A percentile compares a stretch with the other conserved stretches of the same genome.
phyloP scores from a whole-genome alignment of 768 basidiomycete species.

The Pleurotus pulmonarius region DNA sequence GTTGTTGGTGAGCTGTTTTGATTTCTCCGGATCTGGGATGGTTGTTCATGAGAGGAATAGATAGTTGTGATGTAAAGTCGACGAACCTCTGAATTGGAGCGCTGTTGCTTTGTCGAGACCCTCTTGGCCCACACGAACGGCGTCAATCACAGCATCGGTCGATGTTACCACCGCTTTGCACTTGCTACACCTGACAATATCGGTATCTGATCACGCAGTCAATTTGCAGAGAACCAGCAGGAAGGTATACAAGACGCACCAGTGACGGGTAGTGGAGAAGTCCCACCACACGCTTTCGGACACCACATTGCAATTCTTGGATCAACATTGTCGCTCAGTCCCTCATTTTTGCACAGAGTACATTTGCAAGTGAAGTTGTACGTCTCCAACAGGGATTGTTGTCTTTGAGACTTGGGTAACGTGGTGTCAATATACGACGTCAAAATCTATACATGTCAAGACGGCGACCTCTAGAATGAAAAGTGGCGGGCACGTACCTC shows the following conservation, averaged over 20 bases:
- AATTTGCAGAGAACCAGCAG: not conserved
- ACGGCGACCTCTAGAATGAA: not conserved
- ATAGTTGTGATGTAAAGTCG: not conserved
- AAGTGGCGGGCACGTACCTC: conserved; percentile 46
- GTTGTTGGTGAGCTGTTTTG: conserved; percentile 57
- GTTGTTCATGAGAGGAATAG: not conserved
- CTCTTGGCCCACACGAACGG: conserved; percentile 66
- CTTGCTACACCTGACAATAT: conserved; percentile 44
- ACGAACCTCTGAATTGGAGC: conserved; percentile 55
- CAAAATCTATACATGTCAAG: conserved; percentile 48
- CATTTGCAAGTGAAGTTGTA: conserved; percentile 82
- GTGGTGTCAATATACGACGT: conserved; percentile 88
- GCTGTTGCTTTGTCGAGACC: conserved; percentile 67
- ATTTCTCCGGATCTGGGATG: conserved; percentile 50
- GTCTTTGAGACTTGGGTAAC: conserved; percentile 53
- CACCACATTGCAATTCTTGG: conserved; percentile 68
- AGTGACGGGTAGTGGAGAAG: conserved; percentile 54
- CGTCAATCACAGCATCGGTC: conserved; percentile 57
- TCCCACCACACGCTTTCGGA: conserved; percentile 63
- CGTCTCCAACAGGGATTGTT: conserved; percentile 55
- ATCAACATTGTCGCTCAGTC: conserved; percentile 36
- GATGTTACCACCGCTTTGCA: conserved; percentile 49
- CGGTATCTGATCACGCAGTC: conserved; percentile 35
- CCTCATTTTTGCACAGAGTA: conserved; percentile 38
- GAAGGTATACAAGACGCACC: not conserved